These are phyloP conservation scores for Ciborinia camelliae DNA, from an alignment of 2,329 filamentous ascomycete genomes.

Conservation along the genomic window DNA sequence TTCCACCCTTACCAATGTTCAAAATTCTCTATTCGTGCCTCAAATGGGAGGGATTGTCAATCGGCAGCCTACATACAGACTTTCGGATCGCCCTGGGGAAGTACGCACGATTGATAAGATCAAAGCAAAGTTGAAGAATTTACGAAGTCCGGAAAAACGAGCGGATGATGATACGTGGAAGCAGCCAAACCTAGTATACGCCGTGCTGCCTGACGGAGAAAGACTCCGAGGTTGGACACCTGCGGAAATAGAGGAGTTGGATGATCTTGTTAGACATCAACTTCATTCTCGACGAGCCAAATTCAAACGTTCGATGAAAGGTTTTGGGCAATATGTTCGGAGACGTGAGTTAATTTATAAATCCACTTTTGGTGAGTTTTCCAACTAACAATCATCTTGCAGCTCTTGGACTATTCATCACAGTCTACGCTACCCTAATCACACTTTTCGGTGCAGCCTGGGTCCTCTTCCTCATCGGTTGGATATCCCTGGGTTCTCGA, in stretches of 20 bases:
- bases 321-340: constrained; percentile 74
- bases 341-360: constrained; percentile 50
- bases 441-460: constrained; percentile 81
- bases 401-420: constrained; percentile 77
- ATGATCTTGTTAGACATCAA: constrained; percentile 86
- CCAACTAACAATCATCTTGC: constrained; percentile 2
- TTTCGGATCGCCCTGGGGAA: constrained; percentile 25
- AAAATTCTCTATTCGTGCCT: constrained; percentile 83
- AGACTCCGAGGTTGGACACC: constrained; percentile 71
- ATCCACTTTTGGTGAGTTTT: neutral
- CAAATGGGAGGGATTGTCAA: constrained; percentile 72
- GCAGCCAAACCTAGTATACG: constrained; percentile 47
- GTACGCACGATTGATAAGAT: constrained; percentile 28
- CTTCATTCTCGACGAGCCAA: constrained; percentile 75
- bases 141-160: constrained; percentile 20
- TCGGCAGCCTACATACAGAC: constrained; percentile 46
- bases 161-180: constrained; percentile 25
- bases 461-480: constrained; percentile 86
- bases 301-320: constrained; percentile 74
- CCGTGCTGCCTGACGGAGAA: constrained; percentile 71
- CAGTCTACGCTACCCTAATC: constrained; percentile 78
- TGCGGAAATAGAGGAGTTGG: constrained; percentile 70
- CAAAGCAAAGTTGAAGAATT: constrained; percentile 26
- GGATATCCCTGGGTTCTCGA: constrained; percentile 75
- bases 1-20: constrained; percentile 81